Conservation (phyloP, 345 rosid genomes). For the Mangifera indica region DNA sequence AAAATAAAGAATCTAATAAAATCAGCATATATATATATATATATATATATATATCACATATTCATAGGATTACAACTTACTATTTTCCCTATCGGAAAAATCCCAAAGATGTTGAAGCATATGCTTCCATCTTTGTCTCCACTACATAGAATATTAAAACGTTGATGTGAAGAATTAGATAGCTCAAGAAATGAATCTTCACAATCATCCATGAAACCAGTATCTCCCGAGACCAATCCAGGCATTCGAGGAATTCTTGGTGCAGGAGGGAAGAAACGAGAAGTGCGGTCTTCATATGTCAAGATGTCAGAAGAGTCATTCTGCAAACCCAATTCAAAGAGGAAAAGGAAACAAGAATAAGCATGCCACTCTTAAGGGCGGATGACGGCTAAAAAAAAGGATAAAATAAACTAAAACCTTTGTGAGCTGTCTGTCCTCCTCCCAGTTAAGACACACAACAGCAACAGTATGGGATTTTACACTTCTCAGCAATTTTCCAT, state of each 20-base stretch:
- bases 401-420: slow-evolving; percentile 36
- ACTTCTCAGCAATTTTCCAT: slow-evolving; percentile 75
- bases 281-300: slow-evolving; percentile 75
- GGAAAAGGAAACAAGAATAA: slow-evolving; percentile 4
- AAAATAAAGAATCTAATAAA: background rate
- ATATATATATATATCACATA: background rate
- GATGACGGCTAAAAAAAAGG: background rate
- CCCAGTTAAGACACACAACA: slow-evolving; percentile 86
- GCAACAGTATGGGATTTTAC: slow-evolving; percentile 70
- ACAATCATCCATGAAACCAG: slow-evolving; percentile 71
- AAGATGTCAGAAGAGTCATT: slow-evolving; percentile 41
- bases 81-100: slow-evolving; percentile 83
- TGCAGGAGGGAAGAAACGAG: slow-evolving; percentile 86
- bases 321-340: slow-evolving; percentile 32
- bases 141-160: slow-evolving; percentile 88
- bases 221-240: slow-evolving; percentile 78
- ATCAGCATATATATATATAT: background rate
- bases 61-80: slow-evolving; percentile 47
- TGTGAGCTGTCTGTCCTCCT: slow-evolving; percentile 57
- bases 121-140: slow-evolving; percentile 82
- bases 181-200: slow-evolving; percentile 83
- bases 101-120: slow-evolving; percentile 88
- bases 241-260: slow-evolving; percentile 82
- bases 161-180: slow-evolving; percentile 69
- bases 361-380: background rate